Evolutionary conservation across 495 filamentous ascomycete genomes (phyloP).

Genomic region (Daldinia vernicosa): DNA sequence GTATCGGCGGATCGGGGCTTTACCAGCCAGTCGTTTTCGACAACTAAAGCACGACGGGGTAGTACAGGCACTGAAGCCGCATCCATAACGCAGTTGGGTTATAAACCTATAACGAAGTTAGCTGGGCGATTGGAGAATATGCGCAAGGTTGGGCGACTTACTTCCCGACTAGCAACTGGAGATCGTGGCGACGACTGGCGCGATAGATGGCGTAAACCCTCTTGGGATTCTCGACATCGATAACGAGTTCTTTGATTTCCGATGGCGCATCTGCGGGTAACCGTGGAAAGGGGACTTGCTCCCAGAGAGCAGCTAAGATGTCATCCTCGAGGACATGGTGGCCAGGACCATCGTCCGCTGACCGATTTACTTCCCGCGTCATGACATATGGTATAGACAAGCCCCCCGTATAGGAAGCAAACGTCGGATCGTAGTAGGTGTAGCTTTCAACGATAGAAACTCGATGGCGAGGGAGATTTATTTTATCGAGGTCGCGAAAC

Average conservation of each 20-base stretch:
- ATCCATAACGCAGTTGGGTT: slow-evolving; percentile 84
- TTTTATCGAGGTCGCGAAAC: background rate
- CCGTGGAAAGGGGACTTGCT: slow-evolving; percentile 59
- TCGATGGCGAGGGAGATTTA: background rate
- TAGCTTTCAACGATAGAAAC: background rate
- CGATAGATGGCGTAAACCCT: slow-evolving; percentile 61
- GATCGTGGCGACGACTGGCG: slow-evolving; percentile 61
- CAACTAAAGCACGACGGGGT: slow-evolving; percentile 84
- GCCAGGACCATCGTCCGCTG: slow-evolving; percentile 48
- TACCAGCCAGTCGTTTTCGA: slow-evolving; percentile 68
- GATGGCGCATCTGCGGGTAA: slow-evolving; percentile 61
- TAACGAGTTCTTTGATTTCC: slow-evolving; percentile 59
- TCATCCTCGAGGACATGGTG: slow-evolving; percentile 37
- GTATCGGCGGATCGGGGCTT: slow-evolving; percentile 76
- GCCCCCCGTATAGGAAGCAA: slow-evolving; percentile 17
- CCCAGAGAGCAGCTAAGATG: slow-evolving; percentile 60
- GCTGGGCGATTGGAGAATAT: slow-evolving; percentile 7
- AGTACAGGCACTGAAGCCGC: slow-evolving; percentile 71
- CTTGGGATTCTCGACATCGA: slow-evolving; percentile 62
- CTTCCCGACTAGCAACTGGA: slow-evolving; percentile 65
- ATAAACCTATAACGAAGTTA: slow-evolving; percentile 71
- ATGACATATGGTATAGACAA: slow-evolving; percentile 55
- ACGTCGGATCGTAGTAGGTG: background rate
- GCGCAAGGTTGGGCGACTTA: slow-evolving; percentile 38
- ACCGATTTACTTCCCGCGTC: slow-evolving; percentile 59